Evolutionary conservation across 1,139 yeast species (phyloP).

Genomic region (Lizanozyma gosingica): DNA sequence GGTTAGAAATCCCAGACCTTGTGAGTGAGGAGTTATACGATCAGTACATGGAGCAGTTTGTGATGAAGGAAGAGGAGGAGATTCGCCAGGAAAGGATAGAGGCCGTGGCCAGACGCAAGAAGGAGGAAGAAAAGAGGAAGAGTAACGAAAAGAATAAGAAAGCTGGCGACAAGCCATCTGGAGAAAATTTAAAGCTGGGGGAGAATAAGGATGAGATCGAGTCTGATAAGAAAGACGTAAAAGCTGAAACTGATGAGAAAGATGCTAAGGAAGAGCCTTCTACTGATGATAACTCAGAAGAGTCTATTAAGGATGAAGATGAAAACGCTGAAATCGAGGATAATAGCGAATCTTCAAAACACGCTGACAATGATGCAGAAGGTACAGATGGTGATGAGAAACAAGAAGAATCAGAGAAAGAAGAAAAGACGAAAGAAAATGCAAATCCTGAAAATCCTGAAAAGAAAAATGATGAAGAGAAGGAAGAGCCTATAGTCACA

Average conservation of each 20-base stretch:
- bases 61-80: conserved; percentile 22
- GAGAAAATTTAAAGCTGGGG: conserved; percentile 1
- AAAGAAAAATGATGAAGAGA: conserved; percentile 6
- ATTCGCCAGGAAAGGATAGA: conserved; percentile 8
- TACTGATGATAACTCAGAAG: conserved; percentile 3
- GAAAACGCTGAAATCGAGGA: conserved; percentile 3
- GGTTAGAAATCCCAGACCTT: conserved; percentile 62
- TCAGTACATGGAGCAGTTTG: conserved; percentile 29
- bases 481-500: conserved; percentile 2
- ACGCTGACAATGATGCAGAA: background rate
- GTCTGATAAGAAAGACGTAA: conserved; percentile 4
- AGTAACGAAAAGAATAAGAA: conserved; percentile 8
- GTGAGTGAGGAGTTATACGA: conserved; percentile 57
- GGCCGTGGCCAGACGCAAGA: conserved; percentile 8
- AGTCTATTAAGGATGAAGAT: background rate
- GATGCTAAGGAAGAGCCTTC: conserved; percentile 5
- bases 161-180: conserved; percentile 1
- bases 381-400: background rate
- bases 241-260: conserved; percentile 6
- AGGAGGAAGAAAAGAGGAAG: conserved; percentile 17
- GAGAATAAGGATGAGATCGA: conserved; percentile 7
- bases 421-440: conserved; percentile 4
- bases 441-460: too few species aligned
- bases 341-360: too few species aligned
- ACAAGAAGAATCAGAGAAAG: too few species aligned